These are phyloP conservation scores for Coelastrella sp. DNA, from an alignment of 139 green algal genomes.

Conservation along the genomic window DNA sequence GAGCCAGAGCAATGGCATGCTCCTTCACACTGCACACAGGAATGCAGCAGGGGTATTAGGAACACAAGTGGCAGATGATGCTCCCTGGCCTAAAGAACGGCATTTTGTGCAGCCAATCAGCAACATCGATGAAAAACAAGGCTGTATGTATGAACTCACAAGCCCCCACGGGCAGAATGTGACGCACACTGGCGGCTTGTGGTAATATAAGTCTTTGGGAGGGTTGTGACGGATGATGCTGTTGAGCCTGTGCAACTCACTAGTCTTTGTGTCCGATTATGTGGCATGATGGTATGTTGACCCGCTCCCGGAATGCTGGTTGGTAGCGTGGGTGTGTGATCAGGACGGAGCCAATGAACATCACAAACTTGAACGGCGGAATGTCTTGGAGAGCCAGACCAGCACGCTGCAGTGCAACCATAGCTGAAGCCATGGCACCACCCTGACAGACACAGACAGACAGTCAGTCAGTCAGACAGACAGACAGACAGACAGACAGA, in stretches of 20 bases:
- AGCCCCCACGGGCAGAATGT: not conserved
- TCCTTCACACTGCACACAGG: slow-evolving; percentile 31
- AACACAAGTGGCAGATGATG: no score
- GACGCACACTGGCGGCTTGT: no score
- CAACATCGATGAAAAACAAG: not conserved
- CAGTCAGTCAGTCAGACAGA: not conserved
- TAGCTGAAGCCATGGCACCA: slow-evolving; percentile 35
- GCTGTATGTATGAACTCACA: not conserved
- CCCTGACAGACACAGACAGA: not conserved
- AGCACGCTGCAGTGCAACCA: slow-evolving; percentile 40
- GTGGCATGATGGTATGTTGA: slow-evolving; percentile 26
- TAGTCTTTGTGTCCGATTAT: slow-evolving; percentile 46
- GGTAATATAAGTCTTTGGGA: no score
- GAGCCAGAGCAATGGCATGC: slow-evolving; percentile 25
- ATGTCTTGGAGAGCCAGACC: slow-evolving; percentile 26
- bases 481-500: slow-evolving; percentile 9
- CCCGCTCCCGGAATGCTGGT: slow-evolving; percentile 24
- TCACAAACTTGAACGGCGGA: slow-evolving; percentile 22
- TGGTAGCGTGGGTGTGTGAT: slow-evolving; percentile 35
- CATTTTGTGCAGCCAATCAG: not conserved
- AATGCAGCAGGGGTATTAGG: not conserved
- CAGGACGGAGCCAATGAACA: slow-evolving; percentile 35
- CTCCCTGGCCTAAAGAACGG: no score
- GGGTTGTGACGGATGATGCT: no score
- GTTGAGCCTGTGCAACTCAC: not conserved